Percentiles rank a stretch among this genome's conserved stretches.
Evolutionary conservation across 441 rosid species (phyloP).

Genomic region (Breynia disticha): DNA sequence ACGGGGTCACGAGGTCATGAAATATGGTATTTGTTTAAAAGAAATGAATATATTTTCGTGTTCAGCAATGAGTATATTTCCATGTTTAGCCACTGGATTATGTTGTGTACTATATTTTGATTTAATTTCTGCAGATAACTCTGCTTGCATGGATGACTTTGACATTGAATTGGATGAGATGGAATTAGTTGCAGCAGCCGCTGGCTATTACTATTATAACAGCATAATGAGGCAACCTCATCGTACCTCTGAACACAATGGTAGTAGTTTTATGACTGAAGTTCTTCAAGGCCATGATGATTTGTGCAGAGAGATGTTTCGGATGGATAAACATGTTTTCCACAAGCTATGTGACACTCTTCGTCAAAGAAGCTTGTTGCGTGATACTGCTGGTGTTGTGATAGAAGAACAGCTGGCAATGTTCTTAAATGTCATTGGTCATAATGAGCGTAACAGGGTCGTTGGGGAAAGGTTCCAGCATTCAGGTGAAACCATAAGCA

Average conservation of each 20-base stretch:
- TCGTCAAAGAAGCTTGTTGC: slow-evolving; percentile 47
- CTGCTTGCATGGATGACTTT: slow-evolving; percentile 36
- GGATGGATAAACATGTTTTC: slow-evolving; percentile 80
- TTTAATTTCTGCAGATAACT: slow-evolving; percentile 40
- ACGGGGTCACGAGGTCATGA: background rate
- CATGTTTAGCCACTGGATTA: slow-evolving; percentile 8
- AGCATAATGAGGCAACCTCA: slow-evolving; percentile 37
- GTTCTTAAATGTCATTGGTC: slow-evolving; percentile 68
- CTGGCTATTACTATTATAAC: slow-evolving; percentile 55
- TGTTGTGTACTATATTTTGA: slow-evolving; percentile 24
- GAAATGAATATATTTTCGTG: background rate
- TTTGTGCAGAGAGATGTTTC: slow-evolving; percentile 50
- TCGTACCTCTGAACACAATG: slow-evolving; percentile 24
- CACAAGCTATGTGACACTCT: slow-evolving; percentile 46
- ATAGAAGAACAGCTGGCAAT: slow-evolving; percentile 80
- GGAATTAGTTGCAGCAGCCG: slow-evolving; percentile 77
- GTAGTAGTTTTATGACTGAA: slow-evolving; percentile 45
- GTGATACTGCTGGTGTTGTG: slow-evolving; percentile 65
- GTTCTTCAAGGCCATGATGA: slow-evolving; percentile 48
- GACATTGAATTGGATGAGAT: slow-evolving; percentile 74
- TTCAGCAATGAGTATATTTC: background rate
- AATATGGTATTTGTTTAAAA: slow-evolving; percentile 9
- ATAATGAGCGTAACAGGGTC: slow-evolving; percentile 72
- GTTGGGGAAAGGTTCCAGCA: slow-evolving; percentile 69
- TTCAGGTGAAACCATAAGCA: slow-evolving; percentile 83